Base-by-base conservation (phyloP, 352 stramenopile species). In the Phytophthora pistaciae region DNA sequence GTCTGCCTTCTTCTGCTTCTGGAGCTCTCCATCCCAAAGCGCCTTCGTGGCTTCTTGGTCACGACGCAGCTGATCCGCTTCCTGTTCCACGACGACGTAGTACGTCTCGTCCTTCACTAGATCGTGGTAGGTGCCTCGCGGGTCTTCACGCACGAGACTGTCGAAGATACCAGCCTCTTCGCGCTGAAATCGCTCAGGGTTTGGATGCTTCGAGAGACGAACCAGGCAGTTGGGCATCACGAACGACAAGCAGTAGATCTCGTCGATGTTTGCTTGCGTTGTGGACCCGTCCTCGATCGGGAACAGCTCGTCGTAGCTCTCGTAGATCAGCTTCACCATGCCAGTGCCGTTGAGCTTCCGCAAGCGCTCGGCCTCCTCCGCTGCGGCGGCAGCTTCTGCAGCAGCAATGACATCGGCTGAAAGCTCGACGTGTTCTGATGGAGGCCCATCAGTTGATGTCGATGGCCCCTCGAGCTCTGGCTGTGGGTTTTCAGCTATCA, bases 231-330 rank as follows among this genome's bases (percentile, higher is more conserved):
- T 91, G 31, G 89, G 90, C 90, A 97, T 97, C 21, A 96, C 90
- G 61, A 97, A 96, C 7, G 85, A 94, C 38, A 97, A 72, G 56
- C 87, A 96, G 63, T 97, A 97, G 7, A 91, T 81, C 9, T 96
- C 90, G 74, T 97, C 90, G 46, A 97, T 82, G 10, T 63, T 78
- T 2, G 79, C 72, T 42, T 91, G 82, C n/a, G 84, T 96, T 10
- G 90, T 95, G 11, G 80, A 91, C 2, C 91, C 91, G 61, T 91
- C 74, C 3, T 82, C 64, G 58, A 97, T 96, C 2, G 78, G 69
- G 57, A 97, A 97, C 5, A 90, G 64, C 60, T 97, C 90, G 48
- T 92, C 83, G 64, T 97, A 97, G 67, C 94, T 87, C 62, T 97
- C 87, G 72, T 97, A 97, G 66, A 93, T 82, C 3, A 97, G 74